phyloP scores from a whole-genome alignment of 1,139 yeast genomes.

The Protomyces lactucae-debilis region DNA sequence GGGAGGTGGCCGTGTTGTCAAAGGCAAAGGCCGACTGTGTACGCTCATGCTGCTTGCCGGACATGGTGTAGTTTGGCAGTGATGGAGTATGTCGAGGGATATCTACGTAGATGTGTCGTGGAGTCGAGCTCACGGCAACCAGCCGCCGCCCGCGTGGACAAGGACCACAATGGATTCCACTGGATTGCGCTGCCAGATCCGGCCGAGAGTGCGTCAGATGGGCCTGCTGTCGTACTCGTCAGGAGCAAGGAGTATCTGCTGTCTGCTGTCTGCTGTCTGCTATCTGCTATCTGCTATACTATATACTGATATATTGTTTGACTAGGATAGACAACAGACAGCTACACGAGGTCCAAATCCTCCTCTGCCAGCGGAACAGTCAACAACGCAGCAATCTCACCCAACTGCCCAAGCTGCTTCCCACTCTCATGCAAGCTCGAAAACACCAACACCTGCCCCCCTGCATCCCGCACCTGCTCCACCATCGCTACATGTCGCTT shows the following conservation, averaged over 20 bases:
- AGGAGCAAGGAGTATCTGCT: too few relatives aligned
- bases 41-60: slow-evolving; percentile 20
- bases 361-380: slow-evolving; percentile 80
- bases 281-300: too few relatives aligned
- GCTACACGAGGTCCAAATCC: slow-evolving; percentile 42
- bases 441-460: slow-evolving; percentile 74
- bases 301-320: too few relatives aligned
- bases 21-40: slow-evolving; percentile 52
- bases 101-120: too few relatives aligned
- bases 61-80: background rate
- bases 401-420: slow-evolving; percentile 76
- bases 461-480: slow-evolving; percentile 62
- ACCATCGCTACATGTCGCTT: slow-evolving; percentile 62
- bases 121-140: too few relatives aligned
- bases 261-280: too few relatives aligned
- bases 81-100: background rate
- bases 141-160: too few relatives aligned
- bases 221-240: too few relatives aligned
- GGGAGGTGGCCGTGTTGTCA: slow-evolving; percentile 90
- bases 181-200: too few relatives aligned
- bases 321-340: too few relatives aligned
- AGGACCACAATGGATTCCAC: too few relatives aligned
- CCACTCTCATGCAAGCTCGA: slow-evolving; percentile 89
- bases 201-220: too few relatives aligned
- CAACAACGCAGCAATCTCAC: slow-evolving; percentile 85